Base-by-base conservation (phyloP, 1,284 basidiomycete genomes). In the Hypsizygus ulmarius region DNA sequence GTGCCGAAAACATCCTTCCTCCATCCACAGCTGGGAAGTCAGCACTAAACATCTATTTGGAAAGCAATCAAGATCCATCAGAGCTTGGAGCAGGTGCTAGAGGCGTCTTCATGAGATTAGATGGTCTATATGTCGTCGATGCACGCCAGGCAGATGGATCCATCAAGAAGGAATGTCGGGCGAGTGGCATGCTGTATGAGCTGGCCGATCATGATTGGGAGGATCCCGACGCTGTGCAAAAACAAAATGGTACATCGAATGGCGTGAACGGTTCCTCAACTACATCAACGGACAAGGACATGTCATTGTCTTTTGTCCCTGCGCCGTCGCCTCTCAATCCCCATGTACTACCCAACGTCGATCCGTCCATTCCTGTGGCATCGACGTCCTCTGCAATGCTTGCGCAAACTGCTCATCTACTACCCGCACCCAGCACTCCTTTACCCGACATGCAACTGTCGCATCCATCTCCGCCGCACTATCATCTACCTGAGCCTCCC, bases 131-230 rank as follows among this genome's bases (percentile, higher is more conserved):
- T 52, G 65, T 82, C 3, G 81, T 78, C 33, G 81, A 87, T 32
- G 65, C 72, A 2, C 60, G 66, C 3, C 63, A 60, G 14, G 58
- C 60, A n/a, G 69, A 74, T 16, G 75, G 75, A 1, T 57, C 48
- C 1, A 45, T 59, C 29, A 73, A 66, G 50, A 82, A 79, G 56
- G 81, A 87, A 62, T 79, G 79, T 42, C 69, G 83, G 51, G 80
- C 77, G 15, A 73, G 75, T 47, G 87, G 87, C 16, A 78, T 79
- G 74, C 63, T 90, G 43, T 90, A 82, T 54, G 87, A 90, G 64
- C 70, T 90, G 29, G 86, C 77, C 1, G 86, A 88, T 51, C 69
- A 75, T 29, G 84, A 83, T 49, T 89, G 81, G 81, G 79, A 76
- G 37, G 83, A 78, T 14, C 64, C 71, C 5, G 43, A 54, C 30